Percentiles rank a stretch among this genome's conserved stretches.
phyloP scores from a whole-genome alignment of 169 alveolate species.

The Plasmodium chabaudi region DNA sequence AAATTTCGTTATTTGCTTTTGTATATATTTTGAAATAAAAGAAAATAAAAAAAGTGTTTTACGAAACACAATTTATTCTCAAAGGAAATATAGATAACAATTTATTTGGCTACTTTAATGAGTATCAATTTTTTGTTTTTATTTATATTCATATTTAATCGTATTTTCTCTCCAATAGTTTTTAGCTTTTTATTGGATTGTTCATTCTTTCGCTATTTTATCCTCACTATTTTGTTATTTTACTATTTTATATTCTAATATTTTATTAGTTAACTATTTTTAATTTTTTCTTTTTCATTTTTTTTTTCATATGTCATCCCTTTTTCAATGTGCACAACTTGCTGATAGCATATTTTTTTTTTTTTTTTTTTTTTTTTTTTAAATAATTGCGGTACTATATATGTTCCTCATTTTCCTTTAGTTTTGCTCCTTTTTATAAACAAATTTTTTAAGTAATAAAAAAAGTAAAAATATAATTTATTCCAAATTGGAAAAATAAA shows the following conservation, averaged over 20 bases:
- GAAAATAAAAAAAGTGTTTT: too few relatives aligned
- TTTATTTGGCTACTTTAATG: too few relatives aligned
- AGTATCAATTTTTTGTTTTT: too few relatives aligned
- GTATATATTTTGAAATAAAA: too few relatives aligned
- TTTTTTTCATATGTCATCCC: background rate
- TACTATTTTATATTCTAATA: background rate
- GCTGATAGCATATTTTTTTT: background rate
- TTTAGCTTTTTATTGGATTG: background rate
- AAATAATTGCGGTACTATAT: background rate
- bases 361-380: slow-evolving; percentile 9
- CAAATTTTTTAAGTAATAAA: too few relatives aligned
- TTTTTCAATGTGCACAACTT: background rate
- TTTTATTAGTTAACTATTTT: background rate
- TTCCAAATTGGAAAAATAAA: too few relatives aligned
- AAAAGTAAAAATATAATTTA: too few relatives aligned
- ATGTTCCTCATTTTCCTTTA: background rate
- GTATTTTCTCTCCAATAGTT: background rate
- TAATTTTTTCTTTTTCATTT: background rate
- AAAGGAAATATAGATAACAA: too few relatives aligned
- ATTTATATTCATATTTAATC: too few relatives aligned
- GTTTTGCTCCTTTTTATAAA: background rate
- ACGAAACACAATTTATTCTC: too few relatives aligned
- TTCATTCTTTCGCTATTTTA: background rate
- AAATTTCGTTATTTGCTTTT: too few relatives aligned
- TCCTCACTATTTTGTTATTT: background rate